phyloP scores from a whole-genome alignment of 108 stramenopile genomes.

The Nannochloropsis salina region DNA sequence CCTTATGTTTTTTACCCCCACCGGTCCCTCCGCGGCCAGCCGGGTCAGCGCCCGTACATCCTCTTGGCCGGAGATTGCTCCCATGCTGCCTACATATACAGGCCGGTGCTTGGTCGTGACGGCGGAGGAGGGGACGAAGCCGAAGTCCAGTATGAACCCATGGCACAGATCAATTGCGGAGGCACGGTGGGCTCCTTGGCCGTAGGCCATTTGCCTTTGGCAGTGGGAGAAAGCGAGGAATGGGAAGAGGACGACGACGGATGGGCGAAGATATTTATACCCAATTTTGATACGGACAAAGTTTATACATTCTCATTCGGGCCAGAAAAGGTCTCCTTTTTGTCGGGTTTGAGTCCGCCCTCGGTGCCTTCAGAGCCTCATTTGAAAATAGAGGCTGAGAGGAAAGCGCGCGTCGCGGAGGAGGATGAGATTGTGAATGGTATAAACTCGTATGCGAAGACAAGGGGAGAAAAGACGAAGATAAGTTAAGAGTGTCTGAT shows the following conservation, averaged over 20 bases:
- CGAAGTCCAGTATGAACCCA: conserved; percentile 59
- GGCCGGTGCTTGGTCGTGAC: conserved; percentile 59
- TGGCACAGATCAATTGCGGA: conserved; percentile 80
- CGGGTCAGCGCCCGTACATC: conserved; percentile 73
- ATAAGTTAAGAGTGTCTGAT: neutral
- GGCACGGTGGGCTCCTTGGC: conserved; percentile 85
- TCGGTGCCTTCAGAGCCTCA: neutral
- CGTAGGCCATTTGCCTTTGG: conserved; percentile 77
- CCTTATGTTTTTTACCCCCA: conserved; percentile 82
- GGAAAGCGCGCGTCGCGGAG: neutral
- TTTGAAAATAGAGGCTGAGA: neutral
- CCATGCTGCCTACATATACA: conserved; percentile 86
- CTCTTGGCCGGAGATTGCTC: conserved; percentile 88
- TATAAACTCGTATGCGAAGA: neutral
- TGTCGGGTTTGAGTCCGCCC: neutral
- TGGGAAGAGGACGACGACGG: conserved; percentile 64
- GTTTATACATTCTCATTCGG: conserved; percentile 65
- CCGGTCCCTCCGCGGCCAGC: conserved; percentile 38
- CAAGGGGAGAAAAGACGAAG: neutral
- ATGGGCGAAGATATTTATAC: conserved; percentile 86
- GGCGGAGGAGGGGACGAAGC: conserved; percentile 22
- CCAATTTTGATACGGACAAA: conserved; percentile 85
- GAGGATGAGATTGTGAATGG: neutral
- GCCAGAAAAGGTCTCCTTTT: neutral
- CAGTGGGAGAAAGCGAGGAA: neutral